Percentiles rank a stretch among this genome's conserved stretches.
These are phyloP conservation scores for Corylus avellana DNA, from an alignment of 306 rosid genomes.

Conservation along the genomic window DNA sequence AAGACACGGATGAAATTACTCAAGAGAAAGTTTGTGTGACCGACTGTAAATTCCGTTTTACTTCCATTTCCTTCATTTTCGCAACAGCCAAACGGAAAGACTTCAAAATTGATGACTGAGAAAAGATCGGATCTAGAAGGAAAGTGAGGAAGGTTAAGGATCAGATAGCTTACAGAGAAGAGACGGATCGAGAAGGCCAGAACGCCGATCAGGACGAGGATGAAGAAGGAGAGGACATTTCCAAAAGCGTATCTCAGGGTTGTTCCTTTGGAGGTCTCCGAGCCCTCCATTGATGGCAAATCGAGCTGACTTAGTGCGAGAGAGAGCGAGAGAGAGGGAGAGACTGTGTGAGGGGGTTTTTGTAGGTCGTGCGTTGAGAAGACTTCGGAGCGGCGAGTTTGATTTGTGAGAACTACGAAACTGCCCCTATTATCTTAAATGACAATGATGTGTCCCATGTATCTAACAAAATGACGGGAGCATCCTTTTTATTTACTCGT, in stretches of 20 bases:
- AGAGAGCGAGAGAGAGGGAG: slow-evolving; percentile 23
- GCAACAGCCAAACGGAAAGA: slow-evolving; percentile 8
- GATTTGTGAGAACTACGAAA: background rate
- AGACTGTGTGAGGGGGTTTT: slow-evolving; percentile 22
- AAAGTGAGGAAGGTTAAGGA: slow-evolving; percentile 21
- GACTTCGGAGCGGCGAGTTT: slow-evolving; percentile 19
- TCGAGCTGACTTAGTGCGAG: slow-evolving; percentile 34
- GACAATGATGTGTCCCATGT: slow-evolving; percentile 15
- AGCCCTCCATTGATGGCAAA: slow-evolving; percentile 91
- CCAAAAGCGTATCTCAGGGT: slow-evolving; percentile 80
- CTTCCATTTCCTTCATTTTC: slow-evolving; percentile 9
- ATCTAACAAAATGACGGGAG: background rate
- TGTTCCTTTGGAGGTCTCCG: slow-evolving; percentile 50
- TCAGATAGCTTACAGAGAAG: slow-evolving; percentile 81
- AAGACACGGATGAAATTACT: background rate
- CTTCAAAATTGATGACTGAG: background rate
- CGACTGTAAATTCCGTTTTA: background rate
- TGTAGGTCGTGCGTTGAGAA: slow-evolving; percentile 24
- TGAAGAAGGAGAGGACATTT: slow-evolving; percentile 74
- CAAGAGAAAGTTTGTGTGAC: background rate
- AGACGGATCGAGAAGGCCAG: slow-evolving; percentile 99
- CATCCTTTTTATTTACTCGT: background rate
- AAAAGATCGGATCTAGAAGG: slow-evolving; percentile 45
- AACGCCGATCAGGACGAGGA: slow-evolving; percentile 91
- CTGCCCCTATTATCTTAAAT: background rate